Conservation (phyloP, 202 grass and related monocot species). For the Eragrostis tef region DNA sequence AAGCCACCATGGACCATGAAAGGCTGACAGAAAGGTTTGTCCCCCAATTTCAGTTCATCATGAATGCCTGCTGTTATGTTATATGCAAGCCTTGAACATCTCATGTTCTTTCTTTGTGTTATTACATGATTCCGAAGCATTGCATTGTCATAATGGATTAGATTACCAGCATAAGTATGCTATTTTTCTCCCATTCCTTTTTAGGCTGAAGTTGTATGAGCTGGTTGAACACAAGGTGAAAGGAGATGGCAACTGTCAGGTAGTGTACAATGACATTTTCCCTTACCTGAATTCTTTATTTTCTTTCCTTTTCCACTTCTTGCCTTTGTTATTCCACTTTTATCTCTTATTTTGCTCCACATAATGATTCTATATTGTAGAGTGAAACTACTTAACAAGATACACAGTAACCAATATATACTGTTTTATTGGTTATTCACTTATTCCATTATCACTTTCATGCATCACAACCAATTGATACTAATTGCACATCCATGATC, state of each 20-base stretch:
- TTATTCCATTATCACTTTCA: constrained; percentile 10
- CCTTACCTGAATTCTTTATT: constrained; percentile 12
- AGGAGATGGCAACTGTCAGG: constrained; percentile 99
- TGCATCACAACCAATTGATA: constrained; percentile 30
- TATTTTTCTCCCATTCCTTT: constrained; percentile 25
- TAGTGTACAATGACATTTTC: constrained; percentile 35
- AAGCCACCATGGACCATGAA: constrained; percentile 92
- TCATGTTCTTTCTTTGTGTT: not conserved
- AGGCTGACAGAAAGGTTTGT: constrained; percentile 81
- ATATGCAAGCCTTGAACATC: constrained; percentile 19
- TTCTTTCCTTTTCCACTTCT: not conserved
- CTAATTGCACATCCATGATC: constrained; percentile 36
- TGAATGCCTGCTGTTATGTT: constrained; percentile 36
- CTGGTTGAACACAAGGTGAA: constrained; percentile 83
- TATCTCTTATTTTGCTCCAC: not conserved
- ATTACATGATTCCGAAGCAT: constrained; percentile 13
- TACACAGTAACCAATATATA: not conserved
- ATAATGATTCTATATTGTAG: not conserved
- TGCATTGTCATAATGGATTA: not conserved
- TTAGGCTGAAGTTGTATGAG: constrained; percentile 85
- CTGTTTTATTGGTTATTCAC: not conserved
- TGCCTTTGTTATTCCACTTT: not conserved
- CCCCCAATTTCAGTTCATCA: constrained; percentile 24
- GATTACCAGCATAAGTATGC: not conserved
- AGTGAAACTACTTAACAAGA: not conserved